Evolutionary conservation across 2,329 filamentous ascomycete species (phyloP), one percentile per base, ranked within the genome.

Genomic region (Fusarium protoensiforme): DNA sequence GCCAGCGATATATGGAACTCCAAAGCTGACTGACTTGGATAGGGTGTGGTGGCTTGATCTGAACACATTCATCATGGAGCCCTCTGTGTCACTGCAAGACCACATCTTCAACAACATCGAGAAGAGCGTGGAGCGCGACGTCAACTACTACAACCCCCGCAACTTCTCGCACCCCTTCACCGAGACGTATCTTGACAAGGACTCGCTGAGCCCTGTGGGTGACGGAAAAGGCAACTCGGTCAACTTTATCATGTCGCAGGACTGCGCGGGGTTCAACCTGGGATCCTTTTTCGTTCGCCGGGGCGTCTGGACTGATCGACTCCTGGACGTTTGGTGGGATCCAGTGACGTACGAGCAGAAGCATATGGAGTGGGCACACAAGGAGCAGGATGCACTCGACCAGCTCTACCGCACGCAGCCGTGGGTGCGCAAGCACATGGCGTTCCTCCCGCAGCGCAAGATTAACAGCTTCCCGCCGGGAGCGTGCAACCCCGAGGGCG

Each of bases 41-140:
- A 98, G 95, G 95, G 96, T 99, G 79, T 99, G 96, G 96, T 99
- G 96, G 96, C 88, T 99, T 66, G 96, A 99, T 82, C 90, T 98
- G 41, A 97, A 98, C 84, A 99, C 96, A 4, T 97, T 96, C 84
- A 92, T 99, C 82, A 99, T 99, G 96, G 96, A 99, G 81, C 94
- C 95, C 5, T 92, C 91, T 22, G 94, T 95, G 82, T 98, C 96
- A 11, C 88, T 99, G 22, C 95, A 98, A 81, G 87, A 89, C 48
- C 96, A 99, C 82, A 90, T 99, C 77, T 98, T 99, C 87, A 91
- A 95, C 82, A 84, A 93, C 69, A 88, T 99, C 56, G 86, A 88
- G 60, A 86, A 89, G 56, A 89, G 92, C 75, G 91, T 93, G 18
- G 98, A 98, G 84, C 94, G 96, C 79, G 96, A 99, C 81, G 98